Conservation (phyloP, 2,329 filamentous ascomycete species). For the Coniochaeta prunicola region DNA sequence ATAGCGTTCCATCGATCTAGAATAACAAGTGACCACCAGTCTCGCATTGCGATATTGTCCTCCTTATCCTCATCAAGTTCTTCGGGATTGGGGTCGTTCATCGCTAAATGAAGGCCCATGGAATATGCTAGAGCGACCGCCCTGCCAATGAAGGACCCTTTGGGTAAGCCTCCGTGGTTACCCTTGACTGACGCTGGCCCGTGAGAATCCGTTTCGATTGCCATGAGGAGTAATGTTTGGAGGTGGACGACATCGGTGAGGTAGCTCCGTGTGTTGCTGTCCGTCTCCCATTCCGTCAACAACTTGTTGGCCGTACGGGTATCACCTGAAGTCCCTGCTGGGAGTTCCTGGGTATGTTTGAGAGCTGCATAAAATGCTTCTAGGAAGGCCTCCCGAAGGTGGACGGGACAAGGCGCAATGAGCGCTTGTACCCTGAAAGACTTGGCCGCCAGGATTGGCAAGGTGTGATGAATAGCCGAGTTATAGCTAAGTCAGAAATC, state of each 20-base stretch:
- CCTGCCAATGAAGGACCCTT: constrained; percentile 51
- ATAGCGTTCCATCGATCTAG: constrained; percentile 68
- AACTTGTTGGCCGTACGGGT: constrained; percentile 37
- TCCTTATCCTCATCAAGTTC: constrained; percentile 51
- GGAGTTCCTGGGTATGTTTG: constrained; percentile 36
- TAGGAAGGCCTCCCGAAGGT: constrained; percentile 56
- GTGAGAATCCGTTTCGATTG: constrained; percentile 56
- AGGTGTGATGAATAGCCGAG: constrained; percentile 55
- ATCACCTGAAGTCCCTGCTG: constrained; percentile 30
- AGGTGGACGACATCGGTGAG: constrained; percentile 50
- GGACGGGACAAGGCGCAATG: constrained; percentile 46
- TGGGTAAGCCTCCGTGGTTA: constrained; percentile 37
- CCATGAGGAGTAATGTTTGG: constrained; percentile 59
- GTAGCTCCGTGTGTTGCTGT: constrained; percentile 26
- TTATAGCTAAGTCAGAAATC: constrained; percentile 44
- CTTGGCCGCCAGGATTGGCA: constrained; percentile 56
- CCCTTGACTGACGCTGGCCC: constrained; percentile 32
- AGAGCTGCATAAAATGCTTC: constrained; percentile 55
- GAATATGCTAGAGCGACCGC: constrained; percentile 60
- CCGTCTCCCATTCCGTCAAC: constrained; percentile 44
- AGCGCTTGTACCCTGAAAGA: constrained; percentile 48
- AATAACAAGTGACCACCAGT: constrained; percentile 67
- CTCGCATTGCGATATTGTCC: constrained; percentile 53
- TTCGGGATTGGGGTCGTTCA: constrained; percentile 26
- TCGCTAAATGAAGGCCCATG: constrained; percentile 50